Evolutionary conservation across 2,329 filamentous ascomycete species (phyloP).

Genomic region (Fusarium pilosicola): DNA sequence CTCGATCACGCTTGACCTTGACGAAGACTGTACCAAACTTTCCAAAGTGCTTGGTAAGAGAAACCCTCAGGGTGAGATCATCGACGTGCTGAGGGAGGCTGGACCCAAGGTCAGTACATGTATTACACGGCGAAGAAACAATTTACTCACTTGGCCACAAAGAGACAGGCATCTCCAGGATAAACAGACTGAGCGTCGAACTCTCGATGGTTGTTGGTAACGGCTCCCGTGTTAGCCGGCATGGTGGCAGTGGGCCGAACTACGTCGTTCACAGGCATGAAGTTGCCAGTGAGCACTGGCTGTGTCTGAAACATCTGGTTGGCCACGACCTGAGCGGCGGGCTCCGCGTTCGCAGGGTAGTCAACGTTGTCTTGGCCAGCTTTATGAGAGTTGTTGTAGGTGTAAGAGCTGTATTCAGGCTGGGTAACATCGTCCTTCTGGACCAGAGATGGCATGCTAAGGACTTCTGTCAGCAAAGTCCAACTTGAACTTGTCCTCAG

Average conservation of each 20-base stretch:
- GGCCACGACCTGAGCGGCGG: neutral
- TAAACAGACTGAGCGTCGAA: slow-evolving; percentile 64
- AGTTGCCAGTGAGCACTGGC: neutral
- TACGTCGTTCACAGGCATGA: neutral
- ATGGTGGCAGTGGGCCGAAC: neutral
- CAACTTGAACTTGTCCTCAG: no score
- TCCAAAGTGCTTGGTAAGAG: slow-evolving; percentile 63
- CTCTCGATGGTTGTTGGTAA: neutral
- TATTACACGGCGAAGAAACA: neutral
- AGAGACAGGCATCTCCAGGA: slow-evolving; percentile 67
- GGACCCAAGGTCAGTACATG: neutral
- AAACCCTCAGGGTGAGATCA: slow-evolving; percentile 62
- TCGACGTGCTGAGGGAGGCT: slow-evolving; percentile 63
- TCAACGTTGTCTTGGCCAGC: neutral
- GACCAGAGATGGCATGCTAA: neutral
- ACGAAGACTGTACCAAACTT: slow-evolving; percentile 67
- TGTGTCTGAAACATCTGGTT: neutral
- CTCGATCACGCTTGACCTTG: slow-evolving; percentile 68
- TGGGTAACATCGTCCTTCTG: neutral
- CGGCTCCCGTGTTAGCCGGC: neutral
- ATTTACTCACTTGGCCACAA: slow-evolving; percentile 71
- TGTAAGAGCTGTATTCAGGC: neutral
- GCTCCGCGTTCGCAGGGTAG: neutral
- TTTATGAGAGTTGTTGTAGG: neutral
- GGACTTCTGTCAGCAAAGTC: neutral